Evolutionary conservation across 2,329 filamentous ascomycete genomes (phyloP), one percentile per base, ranked within the genome.

Genomic region (Cadophora sp.): DNA sequence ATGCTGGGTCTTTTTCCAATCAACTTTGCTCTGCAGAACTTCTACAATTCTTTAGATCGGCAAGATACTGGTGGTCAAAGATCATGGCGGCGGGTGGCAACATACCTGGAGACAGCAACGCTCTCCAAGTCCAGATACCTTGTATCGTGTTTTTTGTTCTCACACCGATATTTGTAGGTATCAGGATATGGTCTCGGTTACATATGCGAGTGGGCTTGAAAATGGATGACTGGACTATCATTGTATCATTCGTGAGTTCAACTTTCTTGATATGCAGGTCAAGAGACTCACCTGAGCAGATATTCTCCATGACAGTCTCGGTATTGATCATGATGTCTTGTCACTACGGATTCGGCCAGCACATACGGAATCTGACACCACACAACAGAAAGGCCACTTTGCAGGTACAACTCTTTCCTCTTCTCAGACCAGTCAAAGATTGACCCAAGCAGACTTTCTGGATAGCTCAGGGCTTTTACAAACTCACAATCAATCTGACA

Each of bases 381-480:
- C 67, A 76, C 0, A 78, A 83, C 27, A 80, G 75, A 64, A 63
- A 78, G 19, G 77, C 79, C 72, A 77, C 81, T 2, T 73, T 83
- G 31, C 79, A 80, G 66, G 71, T 72, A 58, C 22, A 12, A 31
- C 62, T 27, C 12, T 46, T 31, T 7, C 6, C 11, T 37, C 7
- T 24, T 22, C 6, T 43, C 24, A 1, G 31, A 2, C 4, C 4
- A 9, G 3, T 19, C 11, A 12, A 2, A 22, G 22, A 7, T 34
- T 43, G 22, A 64, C 11, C 5, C 3, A 5, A 11, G n/a, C 46
- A 86, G 84, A 74, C 82, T 24, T 87, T 86, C 74, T 86, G 83
- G 69, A 74, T 84, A 29, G 80, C 83, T 2, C 84, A 87, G 71
- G 81, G 84, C 62, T 83, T 84, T 68, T 87, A 87, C 77, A 87